Base-by-base conservation (phyloP, 2,329 filamentous ascomycete species). In the Colletotrichum sp. region DNA sequence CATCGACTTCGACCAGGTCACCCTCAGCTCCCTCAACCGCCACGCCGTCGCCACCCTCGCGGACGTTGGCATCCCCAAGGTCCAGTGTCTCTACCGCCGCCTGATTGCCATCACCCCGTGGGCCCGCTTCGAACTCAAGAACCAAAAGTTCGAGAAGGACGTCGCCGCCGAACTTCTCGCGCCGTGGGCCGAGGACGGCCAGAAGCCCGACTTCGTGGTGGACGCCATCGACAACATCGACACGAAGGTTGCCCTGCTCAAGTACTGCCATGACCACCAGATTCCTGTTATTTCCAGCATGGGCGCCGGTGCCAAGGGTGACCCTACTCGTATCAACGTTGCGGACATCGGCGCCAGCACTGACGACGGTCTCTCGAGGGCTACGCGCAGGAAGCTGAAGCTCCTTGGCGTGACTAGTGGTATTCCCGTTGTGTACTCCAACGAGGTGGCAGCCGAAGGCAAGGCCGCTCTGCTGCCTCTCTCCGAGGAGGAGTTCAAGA, bases 211-310 rank as follows among this genome's bases (percentile, higher is more conserved):
- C 80, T 99, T 93, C 81, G 92, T 99, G n/a, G 92, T 99, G 43
- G 97, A 99, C 84, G 97, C 96, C 26, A 99, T 99, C 78, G 97
- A 99, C 84, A 98, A 99, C 82, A 98, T 99, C 77, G 95, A 98
- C 67, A 98, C 95, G 69, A 99, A 99, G 86, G 96, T 99, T 4
- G 94, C 93, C 21, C 87, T 99, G 70, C 88, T 99, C 55, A 93
- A 95, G 80, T 98, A 97, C 85, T 99, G 97, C 85, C 90, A 96
- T 82, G 90, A 92, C 76, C 90, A 95, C 81, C 88, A 90, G 3
- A 87, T 98, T 30, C 93, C 92, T 1, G 95, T 99, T 32, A 96
- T 99, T 77, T 97, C 95, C 18, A 95, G 95, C 36, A 98, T 98
- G 96, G 97, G 97, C 1, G 97, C 97, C 1, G 97, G 96, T 1